Percentiles rank a stretch among this genome's conserved stretches.
Evolutionary conservation across 2,329 filamentous ascomycete species (phyloP).

Genomic region (Diaporthe citriasiana): DNA sequence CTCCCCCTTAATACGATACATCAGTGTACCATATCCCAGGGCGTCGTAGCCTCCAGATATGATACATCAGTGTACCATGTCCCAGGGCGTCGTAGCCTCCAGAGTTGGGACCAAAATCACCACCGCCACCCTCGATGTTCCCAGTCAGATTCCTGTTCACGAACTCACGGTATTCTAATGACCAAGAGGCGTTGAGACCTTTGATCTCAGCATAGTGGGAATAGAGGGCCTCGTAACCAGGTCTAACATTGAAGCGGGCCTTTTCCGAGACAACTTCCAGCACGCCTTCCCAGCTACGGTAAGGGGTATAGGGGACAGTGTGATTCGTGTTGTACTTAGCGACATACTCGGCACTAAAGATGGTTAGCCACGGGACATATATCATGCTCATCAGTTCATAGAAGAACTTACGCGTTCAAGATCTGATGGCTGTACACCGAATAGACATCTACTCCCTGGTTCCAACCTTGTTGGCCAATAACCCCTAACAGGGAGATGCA

Average conservation of each 20-base stretch:
- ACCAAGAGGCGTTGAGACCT: neutral
- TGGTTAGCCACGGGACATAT: neutral
- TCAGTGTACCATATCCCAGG: neutral
- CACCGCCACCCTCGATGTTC: constrained; percentile 7
- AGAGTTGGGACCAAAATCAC: constrained; percentile 12
- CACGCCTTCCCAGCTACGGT: constrained; percentile 50
- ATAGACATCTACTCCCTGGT: constrained; percentile 1
- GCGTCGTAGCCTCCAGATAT: neutral
- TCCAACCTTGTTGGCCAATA: constrained; percentile 14
- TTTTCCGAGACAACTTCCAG: constrained; percentile 7
- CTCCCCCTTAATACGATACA: neutral
- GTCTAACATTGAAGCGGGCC: neutral
- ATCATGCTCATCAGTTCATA: neutral
- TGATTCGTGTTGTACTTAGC: constrained; percentile 59
- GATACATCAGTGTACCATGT: neutral
- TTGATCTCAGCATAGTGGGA: neutral
- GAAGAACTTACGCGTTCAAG: neutral
- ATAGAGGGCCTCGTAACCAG: neutral
- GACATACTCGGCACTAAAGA: constrained; percentile 53
- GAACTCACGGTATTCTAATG: neutral
- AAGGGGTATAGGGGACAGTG: constrained; percentile 58
- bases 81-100: neutral
- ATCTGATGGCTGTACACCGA: constrained; percentile 5
- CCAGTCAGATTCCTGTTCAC: neutral
- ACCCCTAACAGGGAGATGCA: constrained; percentile 4